Evolutionary conservation across 331 rosid genomes (phyloP), one percentile per base, ranked within the genome.

Genomic region (Malus hybrid): DNA sequence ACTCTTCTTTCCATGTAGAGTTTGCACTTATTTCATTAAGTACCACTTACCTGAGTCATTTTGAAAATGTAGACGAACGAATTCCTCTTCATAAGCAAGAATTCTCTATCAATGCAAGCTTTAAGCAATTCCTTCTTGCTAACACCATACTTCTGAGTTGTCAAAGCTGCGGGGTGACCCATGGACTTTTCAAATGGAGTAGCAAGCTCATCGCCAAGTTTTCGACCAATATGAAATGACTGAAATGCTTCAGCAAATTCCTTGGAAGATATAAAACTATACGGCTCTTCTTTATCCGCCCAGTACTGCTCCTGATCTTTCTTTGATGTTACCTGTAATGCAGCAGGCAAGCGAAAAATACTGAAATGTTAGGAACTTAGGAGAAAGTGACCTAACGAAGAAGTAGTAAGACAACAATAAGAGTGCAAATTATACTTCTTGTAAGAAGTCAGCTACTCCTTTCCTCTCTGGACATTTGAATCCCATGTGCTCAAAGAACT

Each of bases 401-500:
- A 48, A 48, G n/a, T 39, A 28, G 68, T 42, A 73, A 60, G 20
- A 24, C 6, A 7, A 72, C 34, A 59, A 33, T 12, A 48, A 54
- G 39, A 10, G 28, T 59, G 56, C 28, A 22, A 39, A 8, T 36
- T 71, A 7, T 66, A 85, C 88, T 76, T 85, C 88, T 82, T 85
- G 88, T 27, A 85, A 82, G 74, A 82, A 85, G 75, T 85, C 88
- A 62, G 88, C 88, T 42, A 82, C 86, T 29, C 82, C 88, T 82
- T 85, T 85, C 77, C 88, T 85, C 70, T 85, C 86, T 13, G 88
- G 88, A 56, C 88, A 82, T 80, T 80, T 80, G 74, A 85, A 85
- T 6, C 88, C 88, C 84, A 74, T 77, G 42, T 60, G 74, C 76
- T 73, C 83, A 32, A 85, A 85, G 61, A 82, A 85, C 19, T 77